Evolutionary conservation across 371 early-diverging fungal species (phyloP).

Genomic region (Saksenaea vasiformis): DNA sequence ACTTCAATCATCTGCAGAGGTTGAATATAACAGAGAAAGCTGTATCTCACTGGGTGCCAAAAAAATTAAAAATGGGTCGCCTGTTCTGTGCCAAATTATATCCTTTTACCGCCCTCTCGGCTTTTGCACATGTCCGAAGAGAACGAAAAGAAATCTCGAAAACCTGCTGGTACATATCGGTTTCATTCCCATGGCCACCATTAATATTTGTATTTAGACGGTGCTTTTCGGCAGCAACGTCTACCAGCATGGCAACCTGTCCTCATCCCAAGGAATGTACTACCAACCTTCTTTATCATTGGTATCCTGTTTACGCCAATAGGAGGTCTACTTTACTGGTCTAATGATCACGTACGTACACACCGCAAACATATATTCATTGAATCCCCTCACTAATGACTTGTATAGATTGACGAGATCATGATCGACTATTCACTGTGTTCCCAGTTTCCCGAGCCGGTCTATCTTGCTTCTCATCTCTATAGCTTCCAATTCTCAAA

Average conservation of each 20-base stretch:
- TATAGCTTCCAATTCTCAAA: slow-evolving; percentile 26
- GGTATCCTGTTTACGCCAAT: slow-evolving; percentile 92
- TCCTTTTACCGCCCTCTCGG: too few relatives aligned
- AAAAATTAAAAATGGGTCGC: too few relatives aligned
- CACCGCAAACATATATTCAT: background rate
- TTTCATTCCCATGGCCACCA: background rate
- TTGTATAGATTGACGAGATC: slow-evolving; percentile 70
- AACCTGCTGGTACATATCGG: slow-evolving; percentile 20
- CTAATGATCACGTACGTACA: slow-evolving; percentile 63
- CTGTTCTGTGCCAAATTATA: too few relatives aligned
- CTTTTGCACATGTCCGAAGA: background rate
- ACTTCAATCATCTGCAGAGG: too few relatives aligned
- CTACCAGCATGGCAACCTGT: slow-evolving; percentile 98
- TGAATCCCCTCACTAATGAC: background rate
- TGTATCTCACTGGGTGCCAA: too few relatives aligned
- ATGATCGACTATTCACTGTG: slow-evolving; percentile 93
- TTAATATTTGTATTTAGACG: slow-evolving; percentile 60
- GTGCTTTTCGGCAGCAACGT: slow-evolving; percentile 96
- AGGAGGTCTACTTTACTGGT: slow-evolving; percentile 81
- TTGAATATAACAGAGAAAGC: too few relatives aligned
- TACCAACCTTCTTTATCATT: slow-evolving; percentile 89
- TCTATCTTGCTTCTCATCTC: slow-evolving; percentile 24
- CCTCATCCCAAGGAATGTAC: slow-evolving; percentile 90
- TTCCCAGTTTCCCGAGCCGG: slow-evolving; percentile 37
- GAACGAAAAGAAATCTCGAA: slow-evolving; percentile 30